These are phyloP conservation scores for Solanum bulbocastanum DNA, from an alignment of 257 asterid species.

Conservation along the genomic window DNA sequence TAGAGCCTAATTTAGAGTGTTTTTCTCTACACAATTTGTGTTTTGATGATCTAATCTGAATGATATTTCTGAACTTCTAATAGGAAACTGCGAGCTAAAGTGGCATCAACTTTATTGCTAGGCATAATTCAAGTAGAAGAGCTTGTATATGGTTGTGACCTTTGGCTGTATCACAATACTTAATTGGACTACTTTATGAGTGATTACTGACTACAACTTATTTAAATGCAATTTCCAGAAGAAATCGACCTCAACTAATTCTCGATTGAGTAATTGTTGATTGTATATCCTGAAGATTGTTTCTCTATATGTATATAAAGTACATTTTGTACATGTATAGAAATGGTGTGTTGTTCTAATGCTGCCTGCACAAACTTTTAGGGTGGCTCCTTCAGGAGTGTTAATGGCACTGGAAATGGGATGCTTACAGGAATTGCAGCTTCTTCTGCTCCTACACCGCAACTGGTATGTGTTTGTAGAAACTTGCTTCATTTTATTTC, in stretches of 20 bases:
- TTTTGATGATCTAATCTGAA: not conserved
- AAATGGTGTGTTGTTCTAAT: not conserved
- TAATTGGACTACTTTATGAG: not conserved
- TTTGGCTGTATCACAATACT: not conserved
- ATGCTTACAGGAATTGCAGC: conserved; percentile 30
- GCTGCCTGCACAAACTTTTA: conserved; percentile 11
- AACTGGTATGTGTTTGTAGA: conserved; percentile 18
- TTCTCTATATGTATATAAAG: not conserved
- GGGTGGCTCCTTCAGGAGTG: conserved; percentile 30
- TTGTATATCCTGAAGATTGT: not conserved
- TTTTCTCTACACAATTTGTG: not conserved
- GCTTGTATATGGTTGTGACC: not conserved
- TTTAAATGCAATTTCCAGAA: not conserved
- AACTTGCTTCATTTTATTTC: not conserved
- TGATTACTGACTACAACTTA: not conserved
- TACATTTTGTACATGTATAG: not conserved
- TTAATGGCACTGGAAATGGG: conserved; percentile 31
- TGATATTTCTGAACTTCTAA: not conserved
- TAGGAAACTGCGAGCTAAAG: not conserved
- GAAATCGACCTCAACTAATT: not conserved
- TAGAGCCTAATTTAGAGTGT: not conserved
- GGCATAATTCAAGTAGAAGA: not conserved
- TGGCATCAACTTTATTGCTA: not conserved
- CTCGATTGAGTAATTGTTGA: not conserved
- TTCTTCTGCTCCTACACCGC: conserved; percentile 37